Evolutionary conservation across 2,329 filamentous ascomycete species (phyloP).

Genomic region (Atkinsonella hypoxylon): DNA sequence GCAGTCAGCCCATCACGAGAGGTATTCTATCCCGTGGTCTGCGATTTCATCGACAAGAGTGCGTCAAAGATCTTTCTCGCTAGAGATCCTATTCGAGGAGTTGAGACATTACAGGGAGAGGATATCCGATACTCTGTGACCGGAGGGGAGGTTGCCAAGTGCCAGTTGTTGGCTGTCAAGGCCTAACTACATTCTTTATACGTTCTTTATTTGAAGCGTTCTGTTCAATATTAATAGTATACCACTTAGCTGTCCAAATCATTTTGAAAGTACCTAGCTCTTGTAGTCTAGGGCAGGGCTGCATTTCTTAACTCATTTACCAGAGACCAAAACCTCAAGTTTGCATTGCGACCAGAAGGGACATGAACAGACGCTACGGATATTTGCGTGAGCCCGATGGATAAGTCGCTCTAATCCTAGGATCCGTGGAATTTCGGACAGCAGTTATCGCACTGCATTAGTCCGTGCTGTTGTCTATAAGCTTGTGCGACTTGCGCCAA

Average conservation of each 20-base stretch:
- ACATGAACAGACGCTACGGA: too few relatives aligned
- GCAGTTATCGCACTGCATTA: background rate
- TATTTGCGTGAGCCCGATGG: too few relatives aligned
- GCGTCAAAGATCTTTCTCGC: conserved; percentile 18
- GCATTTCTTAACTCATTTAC: too few relatives aligned
- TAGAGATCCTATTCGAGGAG: conserved; percentile 12
- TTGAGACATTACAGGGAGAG: conserved; percentile 12
- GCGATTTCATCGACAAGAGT: conserved; percentile 13
- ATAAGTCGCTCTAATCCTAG: too few relatives aligned
- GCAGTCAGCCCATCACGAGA: conserved; percentile 11
- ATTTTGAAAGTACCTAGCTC: too few relatives aligned
- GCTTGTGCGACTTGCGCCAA: background rate
- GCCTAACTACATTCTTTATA: background rate
- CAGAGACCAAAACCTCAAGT: too few relatives aligned
- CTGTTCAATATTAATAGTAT: too few relatives aligned
- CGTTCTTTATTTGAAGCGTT: background rate
- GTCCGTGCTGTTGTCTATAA: background rate
- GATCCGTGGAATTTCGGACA: background rate
- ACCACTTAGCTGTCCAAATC: too few relatives aligned
- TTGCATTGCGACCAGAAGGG: too few relatives aligned
- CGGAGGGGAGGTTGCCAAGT: conserved; percentile 13
- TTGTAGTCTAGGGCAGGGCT: too few relatives aligned
- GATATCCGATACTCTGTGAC: conserved; percentile 16
- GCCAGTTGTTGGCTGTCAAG: conserved; percentile 4
- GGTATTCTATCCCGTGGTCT: conserved; percentile 18